phyloP scores from a whole-genome alignment of 139 green algal species.

The Chlorella sp. region DNA sequence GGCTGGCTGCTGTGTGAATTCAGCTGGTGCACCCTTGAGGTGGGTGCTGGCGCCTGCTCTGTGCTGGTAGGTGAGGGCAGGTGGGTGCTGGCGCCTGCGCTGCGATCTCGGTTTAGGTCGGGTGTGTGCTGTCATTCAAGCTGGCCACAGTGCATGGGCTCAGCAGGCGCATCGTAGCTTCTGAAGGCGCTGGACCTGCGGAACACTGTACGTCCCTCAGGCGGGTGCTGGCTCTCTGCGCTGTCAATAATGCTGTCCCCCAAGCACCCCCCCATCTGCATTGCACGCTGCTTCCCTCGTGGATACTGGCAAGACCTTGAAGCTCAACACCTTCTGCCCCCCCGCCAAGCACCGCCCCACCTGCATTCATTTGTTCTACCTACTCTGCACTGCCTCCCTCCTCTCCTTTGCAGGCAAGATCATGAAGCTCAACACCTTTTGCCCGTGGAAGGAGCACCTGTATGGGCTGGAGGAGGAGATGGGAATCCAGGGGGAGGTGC shows the following conservation, averaged over 20 bases:
- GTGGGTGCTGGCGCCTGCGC: too few relatives aligned
- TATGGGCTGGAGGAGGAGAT: slow-evolving; percentile 93
- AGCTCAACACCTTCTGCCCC: neutral
- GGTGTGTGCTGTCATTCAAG: too few relatives aligned
- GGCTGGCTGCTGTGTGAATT: too few relatives aligned
- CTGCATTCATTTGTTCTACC: neutral
- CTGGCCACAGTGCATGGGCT: too few relatives aligned
- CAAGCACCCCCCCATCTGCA: too few relatives aligned
- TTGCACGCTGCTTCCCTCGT: neutral
- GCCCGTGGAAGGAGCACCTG: slow-evolving; percentile 98
- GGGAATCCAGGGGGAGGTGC: slow-evolving; percentile 56
- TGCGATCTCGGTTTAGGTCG: too few relatives aligned
- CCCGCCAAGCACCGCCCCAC: neutral
- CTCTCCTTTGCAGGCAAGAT: slow-evolving; percentile 32
- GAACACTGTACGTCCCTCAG: too few relatives aligned
- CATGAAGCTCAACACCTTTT: slow-evolving; percentile 67
- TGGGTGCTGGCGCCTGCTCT: slow-evolving; percentile 22
- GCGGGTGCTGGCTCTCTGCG: too few relatives aligned
- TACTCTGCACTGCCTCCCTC: neutral
- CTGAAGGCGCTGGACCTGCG: too few relatives aligned
- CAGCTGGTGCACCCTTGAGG: slow-evolving; percentile 71
- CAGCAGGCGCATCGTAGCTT: too few relatives aligned
- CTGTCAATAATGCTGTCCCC: too few relatives aligned
- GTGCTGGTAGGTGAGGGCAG: neutral
- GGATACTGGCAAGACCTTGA: neutral